A percentile compares a stretch with the other conserved stretches of the same genome.
phyloP scores from a whole-genome alignment of 768 basidiomycete species.

The Xanthoconium purpureum region DNA sequence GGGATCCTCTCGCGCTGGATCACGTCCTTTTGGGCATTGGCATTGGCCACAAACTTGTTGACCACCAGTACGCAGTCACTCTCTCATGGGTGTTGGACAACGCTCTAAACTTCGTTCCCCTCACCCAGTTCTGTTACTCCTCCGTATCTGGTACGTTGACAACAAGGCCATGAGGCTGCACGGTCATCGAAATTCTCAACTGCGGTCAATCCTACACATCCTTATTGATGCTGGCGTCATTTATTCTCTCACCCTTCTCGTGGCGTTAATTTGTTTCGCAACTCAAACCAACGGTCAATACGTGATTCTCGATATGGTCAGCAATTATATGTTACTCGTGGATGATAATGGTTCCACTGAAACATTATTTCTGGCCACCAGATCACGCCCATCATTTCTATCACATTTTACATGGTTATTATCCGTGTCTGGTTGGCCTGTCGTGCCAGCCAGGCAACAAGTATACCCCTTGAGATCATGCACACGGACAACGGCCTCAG shows the following conservation, averaged over 20 bases:
- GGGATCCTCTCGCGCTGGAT: conserved; percentile 4
- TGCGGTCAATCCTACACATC: not conserved
- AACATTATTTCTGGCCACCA: not conserved
- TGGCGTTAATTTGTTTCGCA: not conserved
- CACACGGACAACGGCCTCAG: not conserved
- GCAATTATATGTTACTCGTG: not conserved
- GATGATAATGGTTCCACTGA: not conserved
- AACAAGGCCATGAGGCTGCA: not conserved
- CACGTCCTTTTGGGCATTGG: conserved; percentile 1
- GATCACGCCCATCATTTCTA: conserved; percentile 11
- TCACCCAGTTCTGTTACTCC: not conserved
- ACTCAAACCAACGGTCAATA: conserved; percentile 3
- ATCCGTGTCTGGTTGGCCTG: conserved; percentile 1
- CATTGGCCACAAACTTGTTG: conserved; percentile 7
- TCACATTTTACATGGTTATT: conserved; percentile 14
- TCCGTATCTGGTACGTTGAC: conserved; percentile 10
- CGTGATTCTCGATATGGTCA: conserved; percentile 12
- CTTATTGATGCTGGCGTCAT: not conserved
- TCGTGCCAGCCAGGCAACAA: not conserved
- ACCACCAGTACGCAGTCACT: conserved; percentile 6
- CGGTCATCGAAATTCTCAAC: not conserved
- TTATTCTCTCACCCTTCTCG: conserved; percentile 2
- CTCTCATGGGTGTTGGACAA: not conserved
- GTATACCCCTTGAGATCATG: not conserved
- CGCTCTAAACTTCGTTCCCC: not conserved